phyloP scores from a whole-genome alignment of 2,329 filamentous ascomycete genomes.

The Exophiala sp. region DNA sequence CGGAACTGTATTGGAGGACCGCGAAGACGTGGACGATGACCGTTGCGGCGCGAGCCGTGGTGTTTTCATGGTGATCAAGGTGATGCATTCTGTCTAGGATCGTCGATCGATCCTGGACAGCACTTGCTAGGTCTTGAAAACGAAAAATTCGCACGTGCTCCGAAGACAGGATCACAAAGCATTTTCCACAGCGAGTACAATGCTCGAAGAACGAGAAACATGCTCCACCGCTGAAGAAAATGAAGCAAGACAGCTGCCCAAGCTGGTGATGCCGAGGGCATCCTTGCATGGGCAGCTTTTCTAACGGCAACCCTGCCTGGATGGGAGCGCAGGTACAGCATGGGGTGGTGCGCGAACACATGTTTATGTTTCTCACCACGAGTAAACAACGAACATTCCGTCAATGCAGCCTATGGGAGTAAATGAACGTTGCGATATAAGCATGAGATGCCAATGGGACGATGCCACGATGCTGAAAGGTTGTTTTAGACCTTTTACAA shows the following conservation, averaged over 20 bases:
- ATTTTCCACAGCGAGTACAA: not conserved
- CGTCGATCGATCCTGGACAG: not conserved
- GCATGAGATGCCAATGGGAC: slow-evolving; percentile 15
- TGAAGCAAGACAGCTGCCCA: slow-evolving; percentile 1
- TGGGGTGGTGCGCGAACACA: not conserved
- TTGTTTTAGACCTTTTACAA: not conserved
- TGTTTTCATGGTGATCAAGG: not conserved
- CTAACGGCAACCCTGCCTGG: not conserved
- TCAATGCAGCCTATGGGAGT: slow-evolving; percentile 12
- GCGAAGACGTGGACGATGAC: not conserved
- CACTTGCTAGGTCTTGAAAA: not conserved
- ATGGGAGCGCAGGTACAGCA: not conserved
- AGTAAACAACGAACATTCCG: too few relatives aligned
- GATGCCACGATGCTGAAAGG: slow-evolving; percentile 13
- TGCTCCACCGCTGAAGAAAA: not conserved
- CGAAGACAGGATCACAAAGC: not conserved
- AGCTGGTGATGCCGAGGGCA: not conserved
- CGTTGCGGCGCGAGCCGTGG: not conserved
- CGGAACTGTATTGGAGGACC: too few relatives aligned
- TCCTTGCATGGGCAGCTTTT: not conserved
- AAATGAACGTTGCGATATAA: not conserved
- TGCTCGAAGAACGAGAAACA: not conserved
- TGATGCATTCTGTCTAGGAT: not conserved
- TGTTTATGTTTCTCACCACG: not conserved
- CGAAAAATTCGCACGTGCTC: not conserved